A percentile compares a stretch with the other conserved stretches of the same genome.
These are phyloP conservation scores for Pseudogymnoascus sp. DNA, from an alignment of 2,329 filamentous ascomycete species.

Conservation along the genomic window DNA sequence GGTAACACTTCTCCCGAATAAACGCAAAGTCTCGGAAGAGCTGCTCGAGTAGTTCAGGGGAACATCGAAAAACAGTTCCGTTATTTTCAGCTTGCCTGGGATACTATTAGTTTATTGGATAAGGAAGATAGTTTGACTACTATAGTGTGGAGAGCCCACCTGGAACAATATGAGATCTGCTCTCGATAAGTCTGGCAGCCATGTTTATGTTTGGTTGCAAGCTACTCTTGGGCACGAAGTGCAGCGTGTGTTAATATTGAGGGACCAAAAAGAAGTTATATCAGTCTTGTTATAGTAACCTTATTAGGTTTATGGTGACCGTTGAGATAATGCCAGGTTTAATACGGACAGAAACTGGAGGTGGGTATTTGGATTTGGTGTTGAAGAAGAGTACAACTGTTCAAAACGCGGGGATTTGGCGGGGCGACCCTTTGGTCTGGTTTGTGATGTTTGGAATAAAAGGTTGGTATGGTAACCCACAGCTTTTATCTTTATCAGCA, in stretches of 20 bases:
- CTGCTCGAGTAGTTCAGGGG: slow-evolving; percentile 69
- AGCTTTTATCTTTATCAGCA: background rate
- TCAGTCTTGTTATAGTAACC: background rate
- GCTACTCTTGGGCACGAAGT: background rate
- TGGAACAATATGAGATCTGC: slow-evolving; percentile 36
- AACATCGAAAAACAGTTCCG: slow-evolving; percentile 81
- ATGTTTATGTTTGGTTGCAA: background rate
- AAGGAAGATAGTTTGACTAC: slow-evolving; percentile 6
- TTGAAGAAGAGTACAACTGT: background rate
- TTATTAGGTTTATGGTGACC: background rate
- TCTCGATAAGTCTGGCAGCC: slow-evolving; percentile 26
- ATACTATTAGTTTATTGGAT: background rate
- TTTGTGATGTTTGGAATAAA: background rate
- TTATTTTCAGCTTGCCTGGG: slow-evolving; percentile 64
- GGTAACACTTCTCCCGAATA: slow-evolving; percentile 71
- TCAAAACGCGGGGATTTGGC: background rate
- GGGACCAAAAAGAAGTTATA: background rate
- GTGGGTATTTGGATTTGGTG: background rate
- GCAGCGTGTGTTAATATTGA: background rate
- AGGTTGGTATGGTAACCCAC: background rate
- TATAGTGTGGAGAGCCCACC: slow-evolving; percentile 23
- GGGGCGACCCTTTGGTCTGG: background rate
- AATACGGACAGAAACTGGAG: background rate
- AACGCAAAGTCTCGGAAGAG: slow-evolving; percentile 51
- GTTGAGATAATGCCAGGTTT: background rate